Base-by-base conservation (phyloP, 192 early-diverging fungal species). In the Entomortierella parvispora region DNA sequence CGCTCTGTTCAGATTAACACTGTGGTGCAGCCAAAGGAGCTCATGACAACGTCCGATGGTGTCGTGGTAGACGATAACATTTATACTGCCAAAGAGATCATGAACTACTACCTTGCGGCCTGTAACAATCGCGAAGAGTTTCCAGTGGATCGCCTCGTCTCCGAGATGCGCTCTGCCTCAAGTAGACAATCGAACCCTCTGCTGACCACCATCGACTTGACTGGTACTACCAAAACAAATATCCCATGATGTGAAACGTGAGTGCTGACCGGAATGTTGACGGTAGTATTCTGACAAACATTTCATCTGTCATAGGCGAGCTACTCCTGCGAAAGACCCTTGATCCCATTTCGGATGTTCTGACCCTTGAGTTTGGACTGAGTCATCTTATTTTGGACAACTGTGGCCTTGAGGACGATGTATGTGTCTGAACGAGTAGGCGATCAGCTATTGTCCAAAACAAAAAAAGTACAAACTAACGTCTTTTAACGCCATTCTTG, bases 301-400 rank as follows among this genome's bases (percentile, higher is more conserved):
- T 32, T 14, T 47, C 23, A 28, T 44, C 0, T 6, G 10, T 25
- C 46, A 48, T 65, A 75, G 89, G 88, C 44, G 80, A 87, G 29
- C 74, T 59, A 22, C 65, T 95, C 22, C 76, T 83, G 58, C 84
- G 88, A 17, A 81, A 71, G 17, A 79, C 84, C 40, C 84, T 90
- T 45, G 85, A 87, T 29, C 89, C 92, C 57, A 82, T 95, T 57
- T 89, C 91, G 22, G 92, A 93, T 52, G 85, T 95, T 52, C 81
- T 95, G 23, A 88, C 87, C 25, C 82, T 93, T 25, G 88, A 92
- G 56, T 91, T 91, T 85, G 91, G 92, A 25, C 77, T 95, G 34
- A 69, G 71, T 50, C 83, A 88, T 50, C 84, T 95, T 22, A 85
- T 84, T 43, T 68, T 95, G 44, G 85, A 88, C 50, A 83, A 89